Evolutionary conservation across 495 filamentous ascomycete genomes (phyloP).

Genomic region (Jackrogersella multiformis): DNA sequence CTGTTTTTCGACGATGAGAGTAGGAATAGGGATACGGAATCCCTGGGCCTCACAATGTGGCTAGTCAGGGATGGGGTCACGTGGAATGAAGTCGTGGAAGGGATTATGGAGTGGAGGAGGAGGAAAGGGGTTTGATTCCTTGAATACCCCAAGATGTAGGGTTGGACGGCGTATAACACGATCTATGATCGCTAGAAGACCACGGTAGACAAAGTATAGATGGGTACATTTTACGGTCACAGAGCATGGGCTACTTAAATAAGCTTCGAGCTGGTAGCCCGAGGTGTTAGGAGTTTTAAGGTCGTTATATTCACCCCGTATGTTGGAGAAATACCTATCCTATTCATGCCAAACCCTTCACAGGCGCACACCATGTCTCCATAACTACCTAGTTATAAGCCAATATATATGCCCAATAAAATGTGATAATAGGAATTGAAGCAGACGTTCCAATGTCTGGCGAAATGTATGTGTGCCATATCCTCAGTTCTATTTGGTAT

Average conservation of each 20-base stretch:
- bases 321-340: slow-evolving; percentile 6
- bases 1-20: slow-evolving; percentile 96
- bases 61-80: slow-evolving; percentile 82
- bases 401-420: background rate
- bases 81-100: slow-evolving; percentile 80
- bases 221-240: background rate
- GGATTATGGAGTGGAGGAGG: slow-evolving; percentile 83
- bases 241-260: slow-evolving; percentile 1
- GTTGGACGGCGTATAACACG: slow-evolving; percentile 1
- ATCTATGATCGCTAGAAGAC: background rate
- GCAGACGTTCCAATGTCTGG: background rate
- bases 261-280: background rate
- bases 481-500: slow-evolving; percentile 9
- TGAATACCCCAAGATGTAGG: background rate
- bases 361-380: background rate
- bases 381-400: slow-evolving; percentile 17
- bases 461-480: slow-evolving; percentile 2
- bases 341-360: slow-evolving; percentile 6
- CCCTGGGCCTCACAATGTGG: slow-evolving; percentile 82
- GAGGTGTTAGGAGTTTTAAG: slow-evolving; percentile 13
- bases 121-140: slow-evolving; percentile 62
- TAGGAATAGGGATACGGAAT: slow-evolving; percentile 86
- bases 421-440: background rate
- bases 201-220: background rate
- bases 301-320: slow-evolving; percentile 14